Conservation (phyloP, 148 eudicot species). For the Polygonum maritimum region DNA sequence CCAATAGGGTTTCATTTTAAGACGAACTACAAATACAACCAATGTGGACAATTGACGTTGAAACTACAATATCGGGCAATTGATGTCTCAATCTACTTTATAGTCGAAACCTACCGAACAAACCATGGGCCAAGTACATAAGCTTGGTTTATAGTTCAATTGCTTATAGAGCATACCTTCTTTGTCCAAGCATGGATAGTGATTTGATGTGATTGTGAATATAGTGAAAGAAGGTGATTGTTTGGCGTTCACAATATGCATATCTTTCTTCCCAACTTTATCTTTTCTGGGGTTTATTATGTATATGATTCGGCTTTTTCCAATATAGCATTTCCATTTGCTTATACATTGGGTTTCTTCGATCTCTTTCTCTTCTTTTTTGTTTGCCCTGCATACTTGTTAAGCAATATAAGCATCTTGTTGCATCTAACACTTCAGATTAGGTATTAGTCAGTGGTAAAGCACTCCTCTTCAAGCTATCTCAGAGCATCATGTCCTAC, state of each 20-base stretch:
- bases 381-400: background rate
- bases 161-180: too few relatives aligned
- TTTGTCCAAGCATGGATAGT: too few relatives aligned
- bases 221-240: background rate
- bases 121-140: too few relatives aligned
- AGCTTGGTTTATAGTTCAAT: too few relatives aligned
- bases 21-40: too few relatives aligned
- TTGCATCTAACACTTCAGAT: background rate
- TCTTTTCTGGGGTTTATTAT: background rate
- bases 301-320: background rate
- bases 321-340: background rate
- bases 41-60: too few relatives aligned
- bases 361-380: background rate
- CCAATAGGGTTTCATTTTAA: too few relatives aligned
- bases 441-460: background rate
- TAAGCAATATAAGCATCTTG: background rate
- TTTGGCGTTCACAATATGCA: background rate
- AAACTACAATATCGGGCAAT: too few relatives aligned
- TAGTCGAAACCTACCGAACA: too few relatives aligned
- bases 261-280: background rate
- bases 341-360: conserved; percentile 1
- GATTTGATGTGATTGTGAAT: too few relatives aligned
- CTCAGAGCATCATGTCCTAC: background rate
- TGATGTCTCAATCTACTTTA: too few relatives aligned
- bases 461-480: background rate